phyloP scores from a whole-genome alignment of 305 asterid genomes.

The Fraxinus baroniana region DNA sequence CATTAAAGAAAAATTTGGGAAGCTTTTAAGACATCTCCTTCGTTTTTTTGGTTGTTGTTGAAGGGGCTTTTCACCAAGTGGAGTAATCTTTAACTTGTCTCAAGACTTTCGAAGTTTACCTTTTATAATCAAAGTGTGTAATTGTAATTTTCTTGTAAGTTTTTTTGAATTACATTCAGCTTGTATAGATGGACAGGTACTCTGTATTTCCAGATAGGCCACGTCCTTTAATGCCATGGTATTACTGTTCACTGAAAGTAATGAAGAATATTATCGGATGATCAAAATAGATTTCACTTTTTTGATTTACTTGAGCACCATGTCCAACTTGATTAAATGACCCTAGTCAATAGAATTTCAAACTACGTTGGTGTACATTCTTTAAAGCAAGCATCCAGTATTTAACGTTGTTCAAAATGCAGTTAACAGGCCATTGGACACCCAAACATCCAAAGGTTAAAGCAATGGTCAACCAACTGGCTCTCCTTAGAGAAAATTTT shows the following conservation, averaged over 20 bases:
- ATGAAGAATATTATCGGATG: neutral
- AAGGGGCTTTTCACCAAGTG: neutral
- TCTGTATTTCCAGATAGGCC: neutral
- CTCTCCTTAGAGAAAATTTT: constrained; percentile 43
- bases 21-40: neutral
- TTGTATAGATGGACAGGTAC: neutral
- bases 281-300: neutral
- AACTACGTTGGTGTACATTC: neutral
- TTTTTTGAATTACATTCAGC: neutral
- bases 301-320: neutral
- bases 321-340: neutral
- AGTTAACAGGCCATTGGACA: constrained; percentile 61
- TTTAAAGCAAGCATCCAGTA: constrained; percentile 1
- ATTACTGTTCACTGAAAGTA: neutral
- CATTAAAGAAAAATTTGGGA: neutral
- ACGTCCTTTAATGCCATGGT: neutral
- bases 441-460: constrained; percentile 45
- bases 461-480: constrained; percentile 42
- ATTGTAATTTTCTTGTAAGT: neutral
- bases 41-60: neutral
- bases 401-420: constrained; percentile 24
- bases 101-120: neutral
- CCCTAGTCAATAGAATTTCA: neutral
- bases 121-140: neutral
- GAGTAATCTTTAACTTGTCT: neutral